Conservation (phyloP, 495 filamentous ascomycete species). For the Xylaria grammica region DNA sequence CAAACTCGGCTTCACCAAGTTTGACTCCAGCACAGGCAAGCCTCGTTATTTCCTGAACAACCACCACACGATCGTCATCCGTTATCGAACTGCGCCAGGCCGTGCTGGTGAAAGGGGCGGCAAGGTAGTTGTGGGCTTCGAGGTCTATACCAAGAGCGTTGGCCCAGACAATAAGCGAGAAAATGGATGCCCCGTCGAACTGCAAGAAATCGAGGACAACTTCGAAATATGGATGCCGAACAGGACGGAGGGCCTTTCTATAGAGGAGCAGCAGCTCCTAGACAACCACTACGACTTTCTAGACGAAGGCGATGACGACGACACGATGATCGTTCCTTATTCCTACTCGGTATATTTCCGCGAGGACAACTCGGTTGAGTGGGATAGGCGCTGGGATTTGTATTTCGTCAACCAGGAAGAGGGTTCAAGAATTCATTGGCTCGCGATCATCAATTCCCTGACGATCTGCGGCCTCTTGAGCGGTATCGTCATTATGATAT, state of each 20-base stretch:
- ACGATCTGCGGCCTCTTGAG: slow-evolving; percentile 84
- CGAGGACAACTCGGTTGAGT: slow-evolving; percentile 82
- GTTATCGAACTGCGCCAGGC: slow-evolving; percentile 78
- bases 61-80: slow-evolving; percentile 86
- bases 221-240: slow-evolving; percentile 74
- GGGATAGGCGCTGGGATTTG: slow-evolving; percentile 87
- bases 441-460: slow-evolving; percentile 90
- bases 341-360: slow-evolving; percentile 93
- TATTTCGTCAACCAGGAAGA: slow-evolving; percentile 94
- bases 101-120: slow-evolving; percentile 69
- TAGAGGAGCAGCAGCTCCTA: slow-evolving; percentile 63
- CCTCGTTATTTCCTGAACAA: slow-evolving; percentile 86
- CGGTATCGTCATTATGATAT: slow-evolving; percentile 83
- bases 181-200: slow-evolving; percentile 69
- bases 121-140: slow-evolving; percentile 89
- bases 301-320: slow-evolving; percentile 64
- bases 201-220: slow-evolving; percentile 64
- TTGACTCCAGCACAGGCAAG: slow-evolving; percentile 62
- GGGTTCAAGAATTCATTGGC: slow-evolving; percentile 85
- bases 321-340: slow-evolving; percentile 80
- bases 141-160: slow-evolving; percentile 90
- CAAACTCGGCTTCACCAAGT: slow-evolving; percentile 83
- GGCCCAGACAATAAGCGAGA: slow-evolving; percentile 61
- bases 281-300: slow-evolving; percentile 61
- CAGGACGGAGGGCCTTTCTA: slow-evolving; percentile 55